These are phyloP conservation scores for Pelargonium nanum DNA, from an alignment of 345 rosid species.

Conservation along the genomic window DNA sequence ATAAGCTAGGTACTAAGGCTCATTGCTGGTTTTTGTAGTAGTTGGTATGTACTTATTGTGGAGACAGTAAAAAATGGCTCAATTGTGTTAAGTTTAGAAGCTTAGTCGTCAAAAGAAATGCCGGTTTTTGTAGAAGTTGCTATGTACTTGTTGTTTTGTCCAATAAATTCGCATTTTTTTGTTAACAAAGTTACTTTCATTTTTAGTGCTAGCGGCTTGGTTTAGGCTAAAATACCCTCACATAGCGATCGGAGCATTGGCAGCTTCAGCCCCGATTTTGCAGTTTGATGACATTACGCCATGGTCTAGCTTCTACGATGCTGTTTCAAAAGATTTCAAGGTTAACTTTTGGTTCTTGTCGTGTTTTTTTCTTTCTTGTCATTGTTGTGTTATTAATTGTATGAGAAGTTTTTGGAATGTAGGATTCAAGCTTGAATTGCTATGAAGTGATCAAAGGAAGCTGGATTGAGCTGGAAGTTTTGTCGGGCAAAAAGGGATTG, in stretches of 20 bases:
- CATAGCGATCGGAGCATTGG: slow-evolving; percentile 66
- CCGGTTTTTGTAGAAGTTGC: too few species aligned
- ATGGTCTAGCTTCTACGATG: slow-evolving; percentile 63
- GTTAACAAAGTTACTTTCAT: neutral
- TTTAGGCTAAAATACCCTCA: slow-evolving; percentile 81
- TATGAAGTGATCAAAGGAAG: slow-evolving; percentile 58
- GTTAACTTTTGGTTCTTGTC: slow-evolving; percentile 15
- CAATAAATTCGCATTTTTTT: slow-evolving; percentile 11
- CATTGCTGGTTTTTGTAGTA: too few species aligned
- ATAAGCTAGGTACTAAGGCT: too few species aligned
- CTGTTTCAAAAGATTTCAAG: slow-evolving; percentile 66
- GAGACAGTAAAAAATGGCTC: too few species aligned
- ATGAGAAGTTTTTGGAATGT: neutral
- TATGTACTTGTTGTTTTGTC: too few species aligned
- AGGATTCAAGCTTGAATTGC: slow-evolving; percentile 64
- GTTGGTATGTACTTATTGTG: too few species aligned
- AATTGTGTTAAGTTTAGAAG: too few species aligned
- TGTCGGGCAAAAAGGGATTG: slow-evolving; percentile 39
- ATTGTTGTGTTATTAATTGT: slow-evolving; percentile 9
- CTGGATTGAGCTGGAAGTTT: slow-evolving; percentile 55
- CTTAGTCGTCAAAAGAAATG: too few species aligned
- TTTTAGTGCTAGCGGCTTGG: slow-evolving; percentile 79
- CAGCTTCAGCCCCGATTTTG: slow-evolving; percentile 72
- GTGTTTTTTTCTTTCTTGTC: neutral
- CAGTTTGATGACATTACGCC: slow-evolving; percentile 65